phyloP scores from a whole-genome alignment of 768 basidiomycete species.

The Rhizopogon salebrosus region DNA sequence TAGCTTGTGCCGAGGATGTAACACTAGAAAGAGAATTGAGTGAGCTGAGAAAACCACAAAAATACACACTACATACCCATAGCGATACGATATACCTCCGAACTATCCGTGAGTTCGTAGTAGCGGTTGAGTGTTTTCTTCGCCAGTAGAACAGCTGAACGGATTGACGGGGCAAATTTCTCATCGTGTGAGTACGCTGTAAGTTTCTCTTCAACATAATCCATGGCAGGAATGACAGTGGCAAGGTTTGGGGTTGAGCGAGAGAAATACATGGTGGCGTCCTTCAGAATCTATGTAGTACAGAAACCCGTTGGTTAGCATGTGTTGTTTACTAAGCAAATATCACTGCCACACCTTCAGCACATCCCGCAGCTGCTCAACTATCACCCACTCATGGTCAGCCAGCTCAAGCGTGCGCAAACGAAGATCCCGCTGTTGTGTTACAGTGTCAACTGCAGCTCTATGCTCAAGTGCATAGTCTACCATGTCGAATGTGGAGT shows the following conservation, averaged over 20 bases:
- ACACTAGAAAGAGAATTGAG: conserved; percentile 13
- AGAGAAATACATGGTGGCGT: conserved; percentile 23
- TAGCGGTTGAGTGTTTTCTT: conserved; percentile 21
- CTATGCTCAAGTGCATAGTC: conserved; percentile 15
- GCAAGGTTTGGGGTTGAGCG: conserved; percentile 14
- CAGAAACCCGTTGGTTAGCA: too few species aligned
- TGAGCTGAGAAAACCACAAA: neutral
- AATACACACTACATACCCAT: conserved; percentile 15
- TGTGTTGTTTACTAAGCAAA: neutral
- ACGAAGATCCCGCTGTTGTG: conserved; percentile 6
- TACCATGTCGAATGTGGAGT: conserved; percentile 18
- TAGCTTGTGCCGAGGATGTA: conserved; percentile 25
- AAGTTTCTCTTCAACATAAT: conserved; percentile 18
- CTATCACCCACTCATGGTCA: conserved; percentile 18
- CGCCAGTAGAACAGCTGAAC: conserved; percentile 9
- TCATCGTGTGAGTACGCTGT: conserved; percentile 3
- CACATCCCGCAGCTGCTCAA: conserved; percentile 15
- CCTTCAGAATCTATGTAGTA: conserved; percentile 12
- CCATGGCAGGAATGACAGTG: conserved; percentile 27
- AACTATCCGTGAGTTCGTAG: conserved; percentile 19
- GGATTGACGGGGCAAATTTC: conserved; percentile 9
- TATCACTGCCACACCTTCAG: conserved; percentile 13
- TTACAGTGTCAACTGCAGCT: conserved; percentile 18
- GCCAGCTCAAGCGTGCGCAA: conserved; percentile 10
- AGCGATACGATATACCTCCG: conserved; percentile 21